Base-by-base conservation (phyloP, 2,329 filamentous ascomycete genomes). In the Huntiella savannae region DNA sequence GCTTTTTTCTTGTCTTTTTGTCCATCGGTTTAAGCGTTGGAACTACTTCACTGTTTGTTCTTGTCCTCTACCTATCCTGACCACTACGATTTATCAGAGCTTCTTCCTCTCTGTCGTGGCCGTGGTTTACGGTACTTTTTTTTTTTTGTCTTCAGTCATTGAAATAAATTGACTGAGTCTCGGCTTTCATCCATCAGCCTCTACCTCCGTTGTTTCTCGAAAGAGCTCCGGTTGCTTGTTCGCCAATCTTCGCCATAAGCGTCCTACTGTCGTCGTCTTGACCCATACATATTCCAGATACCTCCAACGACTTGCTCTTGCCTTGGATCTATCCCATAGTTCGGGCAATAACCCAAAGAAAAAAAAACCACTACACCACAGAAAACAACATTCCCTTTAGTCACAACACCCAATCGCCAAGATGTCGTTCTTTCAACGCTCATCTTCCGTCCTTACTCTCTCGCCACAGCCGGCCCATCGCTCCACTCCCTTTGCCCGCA, bases 391-490 rank as follows among this genome's bases (percentile, higher is more conserved):
- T 42, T 33, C 36, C 33, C 40, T 42, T 39, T 39, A 47, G 40
- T 36, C 38, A 11, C 28, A 33, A 40, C 40, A 40, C 44, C 46
- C 45, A 33, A 45, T 33, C 22, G 37, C 36, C 40, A 48, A 33
- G 35, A 48, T 50, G 49, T 37, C 49, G 33, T 48, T 50, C 45
- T 45, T 45, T 39, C 43, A 52, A 19, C 60, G 59, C 46, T 60
- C 60, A 43, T 62, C 62, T 49, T 62, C 63, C 33, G 55, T 64
- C 53, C 55, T 63, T 47, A 63, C 63, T 58, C 65, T 68, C 59
- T 60, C 61, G 45, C 60, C 63, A 47, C 65, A 63, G 56, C 57
- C 60, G 47, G 58, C 61, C 52, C 63, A 66, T 53, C 63, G 64
- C 51, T 55, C 49, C 36, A 40, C 43, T 15, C 44, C 48, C 28